These are phyloP conservation scores for Fraxinus albicans DNA, from an alignment of 305 asterid genomes.

Conservation along the genomic window DNA sequence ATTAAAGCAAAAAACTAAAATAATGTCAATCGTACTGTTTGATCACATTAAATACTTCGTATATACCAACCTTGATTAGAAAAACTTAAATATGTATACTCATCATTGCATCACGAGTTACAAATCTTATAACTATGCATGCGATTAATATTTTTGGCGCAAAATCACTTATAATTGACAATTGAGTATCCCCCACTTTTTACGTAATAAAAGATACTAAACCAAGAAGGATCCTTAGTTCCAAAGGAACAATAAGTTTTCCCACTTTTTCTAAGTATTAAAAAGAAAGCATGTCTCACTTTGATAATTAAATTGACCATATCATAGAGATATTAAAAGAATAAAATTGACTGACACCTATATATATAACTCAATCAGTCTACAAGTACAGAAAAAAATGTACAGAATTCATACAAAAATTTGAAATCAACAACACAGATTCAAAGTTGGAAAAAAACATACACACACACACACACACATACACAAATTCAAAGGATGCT, in stretches of 20 bases:
- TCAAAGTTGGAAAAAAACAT: too few relatives aligned
- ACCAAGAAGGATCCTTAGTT: background rate
- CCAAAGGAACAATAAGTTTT: background rate
- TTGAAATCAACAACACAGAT: too few relatives aligned
- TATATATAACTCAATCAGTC: too few relatives aligned
- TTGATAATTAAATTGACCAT: background rate
- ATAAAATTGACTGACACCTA: background rate
- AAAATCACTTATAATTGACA: background rate
- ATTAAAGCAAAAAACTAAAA: background rate
- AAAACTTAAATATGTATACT: background rate
- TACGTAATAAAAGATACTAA: background rate
- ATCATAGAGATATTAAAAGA: background rate
- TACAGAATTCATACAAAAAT: too few relatives aligned
- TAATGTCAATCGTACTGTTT: background rate
- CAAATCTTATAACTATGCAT: background rate
- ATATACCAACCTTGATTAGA: background rate
- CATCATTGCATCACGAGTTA: background rate
- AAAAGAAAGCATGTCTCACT: background rate
- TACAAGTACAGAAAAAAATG: too few relatives aligned
- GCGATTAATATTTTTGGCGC: background rate
- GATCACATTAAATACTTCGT: background rate
- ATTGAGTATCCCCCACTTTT: background rate
- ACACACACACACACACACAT: too few relatives aligned
- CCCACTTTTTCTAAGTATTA: background rate
- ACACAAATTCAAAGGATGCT: too few relatives aligned